Evolutionary conservation across 257 asterid genomes (phyloP).

Genomic region (Solanum acaule): DNA sequence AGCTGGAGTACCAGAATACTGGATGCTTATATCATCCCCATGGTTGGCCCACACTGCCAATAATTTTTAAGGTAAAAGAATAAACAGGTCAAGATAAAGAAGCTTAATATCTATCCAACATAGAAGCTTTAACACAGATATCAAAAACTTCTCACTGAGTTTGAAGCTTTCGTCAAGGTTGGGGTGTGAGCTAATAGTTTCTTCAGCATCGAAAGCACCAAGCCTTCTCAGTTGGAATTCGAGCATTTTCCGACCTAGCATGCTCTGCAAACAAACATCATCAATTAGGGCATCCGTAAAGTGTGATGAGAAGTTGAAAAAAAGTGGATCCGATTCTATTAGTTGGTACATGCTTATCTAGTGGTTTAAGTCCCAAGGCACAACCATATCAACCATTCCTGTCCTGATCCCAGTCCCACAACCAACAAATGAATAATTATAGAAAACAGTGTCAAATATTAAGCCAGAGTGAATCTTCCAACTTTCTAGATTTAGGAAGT

Average conservation of each 20-base stretch:
- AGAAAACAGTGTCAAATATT: not conserved
- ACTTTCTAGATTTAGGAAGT: not conserved
- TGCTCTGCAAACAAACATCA: slow-evolving; percentile 46
- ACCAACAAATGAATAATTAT: not conserved
- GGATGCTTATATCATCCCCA: slow-evolving; percentile 94
- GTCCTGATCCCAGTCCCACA: not conserved
- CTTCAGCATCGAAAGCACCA: slow-evolving; percentile 61
- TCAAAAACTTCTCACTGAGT: slow-evolving; percentile 38
- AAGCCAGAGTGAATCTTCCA: not conserved
- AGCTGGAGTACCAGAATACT: slow-evolving; percentile 94
- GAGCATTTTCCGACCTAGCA: slow-evolving; percentile 85
- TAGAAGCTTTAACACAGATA: not conserved
- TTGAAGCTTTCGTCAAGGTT: slow-evolving; percentile 63
- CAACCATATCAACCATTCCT: not conserved
- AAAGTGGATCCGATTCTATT: not conserved
- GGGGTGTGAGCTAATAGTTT: slow-evolving; percentile 57
- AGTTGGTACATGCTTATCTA: not conserved
- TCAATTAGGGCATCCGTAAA: not conserved
- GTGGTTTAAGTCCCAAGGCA: not conserved
- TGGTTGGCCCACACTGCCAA: slow-evolving; percentile 93
- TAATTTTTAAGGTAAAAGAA: slow-evolving; percentile 12
- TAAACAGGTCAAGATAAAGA: not conserved
- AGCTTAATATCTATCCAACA: not conserved
- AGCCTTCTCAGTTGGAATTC: slow-evolving; percentile 90
- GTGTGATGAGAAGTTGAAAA: not conserved